Percentiles rank a stretch among this genome's conserved stretches.
Conservation (phyloP, 116 monocot species). For the Iris pallida region DNA sequence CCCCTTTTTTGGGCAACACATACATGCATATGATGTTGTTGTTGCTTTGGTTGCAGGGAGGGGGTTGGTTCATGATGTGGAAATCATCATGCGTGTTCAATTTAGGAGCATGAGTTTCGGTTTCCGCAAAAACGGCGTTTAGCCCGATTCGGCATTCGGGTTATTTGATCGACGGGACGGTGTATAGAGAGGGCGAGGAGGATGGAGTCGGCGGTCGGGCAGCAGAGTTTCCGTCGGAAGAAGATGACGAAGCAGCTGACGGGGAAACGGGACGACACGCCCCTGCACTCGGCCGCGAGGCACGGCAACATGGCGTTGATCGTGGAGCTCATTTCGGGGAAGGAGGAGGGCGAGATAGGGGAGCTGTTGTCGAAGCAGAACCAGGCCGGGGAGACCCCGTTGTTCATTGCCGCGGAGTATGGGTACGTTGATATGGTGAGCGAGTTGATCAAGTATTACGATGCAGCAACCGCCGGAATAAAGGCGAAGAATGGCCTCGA, state of each 20-base stretch:
- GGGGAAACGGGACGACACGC: slow-evolving; percentile 73
- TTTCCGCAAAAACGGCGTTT: neutral
- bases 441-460: slow-evolving; percentile 69
- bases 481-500: slow-evolving; percentile 87
- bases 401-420: slow-evolving; percentile 82
- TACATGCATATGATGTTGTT: no score
- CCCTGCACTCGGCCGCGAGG: slow-evolving; percentile 71
- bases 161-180: neutral
- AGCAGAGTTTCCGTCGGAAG: slow-evolving; percentile 57
- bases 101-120: neutral
- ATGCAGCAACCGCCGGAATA: slow-evolving; percentile 46
- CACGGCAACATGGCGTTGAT: slow-evolving; percentile 48
- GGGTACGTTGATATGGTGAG: slow-evolving; percentile 72
- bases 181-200: neutral
- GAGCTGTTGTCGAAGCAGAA: slow-evolving; percentile 67
- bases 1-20: no score
- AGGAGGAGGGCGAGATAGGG: slow-evolving; percentile 30
- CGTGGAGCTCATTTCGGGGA: slow-evolving; percentile 38
- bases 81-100: neutral
- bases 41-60: neutral
- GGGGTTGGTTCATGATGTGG: slow-evolving; percentile 3
- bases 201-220: slow-evolving; percentile 46
- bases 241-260: slow-evolving; percentile 96
- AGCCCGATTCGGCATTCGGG: neutral
- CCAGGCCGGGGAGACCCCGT: slow-evolving; percentile 72